Evolutionary conservation across 805 yeast species (phyloP).

Genomic region (Clavispora phyllophila): DNA sequence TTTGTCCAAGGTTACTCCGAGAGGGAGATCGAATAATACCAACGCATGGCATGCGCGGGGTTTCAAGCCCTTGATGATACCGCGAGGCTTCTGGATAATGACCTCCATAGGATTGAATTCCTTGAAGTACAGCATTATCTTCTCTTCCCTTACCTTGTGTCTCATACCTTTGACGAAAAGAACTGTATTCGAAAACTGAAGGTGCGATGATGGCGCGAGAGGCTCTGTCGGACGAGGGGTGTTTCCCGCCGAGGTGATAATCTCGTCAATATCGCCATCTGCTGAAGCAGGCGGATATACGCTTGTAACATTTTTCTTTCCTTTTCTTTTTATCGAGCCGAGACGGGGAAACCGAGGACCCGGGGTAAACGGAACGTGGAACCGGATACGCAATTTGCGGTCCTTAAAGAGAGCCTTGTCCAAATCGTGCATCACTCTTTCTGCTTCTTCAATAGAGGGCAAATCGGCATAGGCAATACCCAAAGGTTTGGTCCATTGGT

Average conservation of each 20-base stretch:
- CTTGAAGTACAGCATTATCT: constrained; percentile 37
- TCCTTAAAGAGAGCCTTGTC: constrained; percentile 27
- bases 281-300: neutral
- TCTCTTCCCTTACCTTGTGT: constrained; percentile 37
- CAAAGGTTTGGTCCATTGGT: constrained; percentile 39
- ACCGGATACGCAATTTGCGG: constrained; percentile 35
- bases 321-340: neutral
- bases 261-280: neutral
- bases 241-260: constrained; percentile 1
- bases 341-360: constrained; percentile 1
- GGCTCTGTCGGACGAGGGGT: neutral
- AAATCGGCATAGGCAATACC: constrained; percentile 50
- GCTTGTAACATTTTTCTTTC: neutral
- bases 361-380: constrained; percentile 41
- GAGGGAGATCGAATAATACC: constrained; percentile 36
- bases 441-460: constrained; percentile 23
- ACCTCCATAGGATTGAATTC: constrained; percentile 44
- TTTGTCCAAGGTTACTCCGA: constrained; percentile 36
- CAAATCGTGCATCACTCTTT: constrained; percentile 21
- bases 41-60: constrained; percentile 46
- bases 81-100: constrained; percentile 40
- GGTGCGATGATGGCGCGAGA: neutral
- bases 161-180: constrained; percentile 41
- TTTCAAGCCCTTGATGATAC: constrained; percentile 23
- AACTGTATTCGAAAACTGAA: constrained; percentile 37